A percentile compares a stretch with the other conserved stretches of the same genome.
Conservation (phyloP, 1,284 basidiomycete genomes). For the Tylopilus sp. region DNA sequence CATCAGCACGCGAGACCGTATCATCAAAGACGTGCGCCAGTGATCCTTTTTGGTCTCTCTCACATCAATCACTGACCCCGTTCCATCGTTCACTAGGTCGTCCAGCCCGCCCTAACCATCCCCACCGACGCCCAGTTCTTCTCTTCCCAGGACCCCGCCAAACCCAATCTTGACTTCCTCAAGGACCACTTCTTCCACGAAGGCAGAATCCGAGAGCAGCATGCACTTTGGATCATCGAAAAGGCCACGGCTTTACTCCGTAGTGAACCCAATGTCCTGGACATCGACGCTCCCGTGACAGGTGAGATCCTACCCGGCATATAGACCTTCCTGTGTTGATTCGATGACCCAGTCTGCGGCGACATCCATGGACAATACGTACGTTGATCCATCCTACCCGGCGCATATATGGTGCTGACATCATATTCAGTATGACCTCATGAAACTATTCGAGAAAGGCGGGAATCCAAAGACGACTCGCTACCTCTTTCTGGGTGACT, state of each 20-base stretch:
- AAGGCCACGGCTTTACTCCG: slow-evolving; percentile 81
- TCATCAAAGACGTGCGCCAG: slow-evolving; percentile 81
- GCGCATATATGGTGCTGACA: slow-evolving; percentile 23
- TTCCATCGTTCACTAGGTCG: slow-evolving; percentile 13
- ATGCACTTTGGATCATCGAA: slow-evolving; percentile 89
- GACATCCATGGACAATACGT: slow-evolving; percentile 90
- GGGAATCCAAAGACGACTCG: slow-evolving; percentile 90
- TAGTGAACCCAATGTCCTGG: slow-evolving; percentile 85
- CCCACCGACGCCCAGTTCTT: slow-evolving; percentile 96
- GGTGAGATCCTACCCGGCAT: slow-evolving; percentile 55
- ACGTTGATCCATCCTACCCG: slow-evolving; percentile 45
- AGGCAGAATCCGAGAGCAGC: slow-evolving; percentile 90
- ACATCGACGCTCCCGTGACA: slow-evolving; percentile 93
- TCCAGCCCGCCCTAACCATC: slow-evolving; percentile 54
- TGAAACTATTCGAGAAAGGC: slow-evolving; percentile 96
- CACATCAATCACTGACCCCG: slow-evolving; percentile 13
- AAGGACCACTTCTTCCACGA: slow-evolving; percentile 99
- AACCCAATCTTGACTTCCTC: slow-evolving; percentile 95
- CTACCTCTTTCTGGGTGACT: slow-evolving; percentile 95
- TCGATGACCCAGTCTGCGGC: slow-evolving; percentile 74
- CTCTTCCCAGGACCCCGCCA: slow-evolving; percentile 81
- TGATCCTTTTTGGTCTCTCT: slow-evolving; percentile 5
- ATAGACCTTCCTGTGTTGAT: slow-evolving; percentile 11
- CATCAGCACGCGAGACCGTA: slow-evolving; percentile 87
- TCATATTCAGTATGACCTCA: slow-evolving; percentile 81